A percentile compares a stretch with the other conserved stretches of the same genome.
Evolutionary conservation across 1,139 yeast genomes (phyloP).

Genomic region (Debaryomyces sp.): DNA sequence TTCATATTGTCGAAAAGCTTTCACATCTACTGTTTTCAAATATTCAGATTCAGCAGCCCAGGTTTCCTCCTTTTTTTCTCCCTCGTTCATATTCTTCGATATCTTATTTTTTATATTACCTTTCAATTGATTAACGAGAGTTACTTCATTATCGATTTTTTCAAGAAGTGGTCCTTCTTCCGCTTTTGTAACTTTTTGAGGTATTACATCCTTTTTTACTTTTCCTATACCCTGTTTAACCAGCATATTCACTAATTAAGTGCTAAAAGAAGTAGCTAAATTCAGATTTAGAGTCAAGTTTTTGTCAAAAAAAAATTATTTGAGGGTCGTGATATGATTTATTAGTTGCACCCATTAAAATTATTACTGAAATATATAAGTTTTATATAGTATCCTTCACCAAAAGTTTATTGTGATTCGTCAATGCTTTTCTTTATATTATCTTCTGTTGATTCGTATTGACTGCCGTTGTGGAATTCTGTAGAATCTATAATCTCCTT

Average conservation of each 20-base stretch:
- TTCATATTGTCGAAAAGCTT: constrained; percentile 65
- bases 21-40: constrained; percentile 40
- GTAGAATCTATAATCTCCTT: constrained; percentile 14
- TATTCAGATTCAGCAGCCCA: constrained; percentile 23
- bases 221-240: background rate
- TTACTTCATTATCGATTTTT: constrained; percentile 39
- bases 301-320: background rate
- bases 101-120: constrained; percentile 15
- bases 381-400: background rate
- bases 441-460: constrained; percentile 18
- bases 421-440: constrained; percentile 4
- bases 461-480: constrained; percentile 13
- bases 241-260: background rate
- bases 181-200: background rate
- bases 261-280: background rate
- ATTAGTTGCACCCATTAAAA: background rate
- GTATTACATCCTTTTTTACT: background rate
- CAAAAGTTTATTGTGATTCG: background rate
- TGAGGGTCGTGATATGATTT: background rate
- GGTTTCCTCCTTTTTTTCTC: constrained; percentile 11
- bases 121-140: constrained; percentile 33
- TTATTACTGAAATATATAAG: background rate
- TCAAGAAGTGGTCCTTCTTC: constrained; percentile 30
- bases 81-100: constrained; percentile 6
- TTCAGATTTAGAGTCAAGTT: no score